These are phyloP conservation scores for Lactarius quietus DNA, from an alignment of 768 basidiomycete genomes.

Conservation along the genomic window DNA sequence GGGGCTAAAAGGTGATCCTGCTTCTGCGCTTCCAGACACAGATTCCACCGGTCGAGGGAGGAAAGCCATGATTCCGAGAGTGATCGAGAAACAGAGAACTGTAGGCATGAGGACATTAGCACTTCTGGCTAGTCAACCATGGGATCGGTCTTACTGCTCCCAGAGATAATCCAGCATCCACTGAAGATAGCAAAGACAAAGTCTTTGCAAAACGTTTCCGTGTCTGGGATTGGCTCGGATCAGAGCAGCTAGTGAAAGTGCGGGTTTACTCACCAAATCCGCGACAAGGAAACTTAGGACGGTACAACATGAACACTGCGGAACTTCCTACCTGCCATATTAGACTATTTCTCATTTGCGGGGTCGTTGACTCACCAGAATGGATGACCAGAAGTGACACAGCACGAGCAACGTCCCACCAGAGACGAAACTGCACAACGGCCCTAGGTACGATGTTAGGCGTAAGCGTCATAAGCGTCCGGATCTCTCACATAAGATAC, in stretches of 20 bases:
- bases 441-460: conserved; percentile 7
- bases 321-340: conserved; percentile 9
- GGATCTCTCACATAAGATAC: conserved; percentile 21
- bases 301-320: conserved; percentile 11
- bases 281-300: conserved; percentile 12
- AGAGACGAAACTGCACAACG: conserved; percentile 14
- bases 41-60: conserved; percentile 16
- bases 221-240: neutral
- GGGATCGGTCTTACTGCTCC: conserved; percentile 7
- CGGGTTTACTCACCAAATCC: conserved; percentile 10
- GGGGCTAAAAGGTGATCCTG: neutral
- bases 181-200: conserved; percentile 7
- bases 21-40: neutral
- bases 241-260: neutral
- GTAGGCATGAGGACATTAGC: neutral
- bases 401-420: conserved; percentile 21
- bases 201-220: conserved; percentile 1
- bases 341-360: neutral
- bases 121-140: neutral
- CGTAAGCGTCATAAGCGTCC: neutral
- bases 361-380: conserved; percentile 9
- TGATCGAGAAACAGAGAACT: conserved; percentile 15
- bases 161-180: conserved; percentile 20
- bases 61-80: conserved; percentile 16
- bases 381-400: conserved; percentile 15